Conservation (phyloP, 306 rosid genomes). For the Fagus sylvatica region DNA sequence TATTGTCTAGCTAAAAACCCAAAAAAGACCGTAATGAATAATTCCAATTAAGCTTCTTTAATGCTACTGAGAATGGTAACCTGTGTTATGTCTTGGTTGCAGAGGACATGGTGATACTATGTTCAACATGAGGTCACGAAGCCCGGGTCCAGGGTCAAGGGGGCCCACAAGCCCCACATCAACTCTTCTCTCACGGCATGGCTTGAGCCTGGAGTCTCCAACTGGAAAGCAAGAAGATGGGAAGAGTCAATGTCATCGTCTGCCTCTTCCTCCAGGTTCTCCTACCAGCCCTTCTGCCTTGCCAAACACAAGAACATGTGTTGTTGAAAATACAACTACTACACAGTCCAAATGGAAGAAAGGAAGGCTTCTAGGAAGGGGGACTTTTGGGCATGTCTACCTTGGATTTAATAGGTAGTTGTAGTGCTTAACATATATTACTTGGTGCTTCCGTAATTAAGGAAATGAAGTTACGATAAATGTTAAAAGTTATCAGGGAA, state of each 20-base stretch:
- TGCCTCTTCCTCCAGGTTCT: slow-evolving; percentile 97
- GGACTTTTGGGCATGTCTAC: slow-evolving; percentile 96
- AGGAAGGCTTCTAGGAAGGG: slow-evolving; percentile 95
- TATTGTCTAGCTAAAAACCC: neutral
- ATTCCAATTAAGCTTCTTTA: slow-evolving; percentile 20
- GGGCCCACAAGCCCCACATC: slow-evolving; percentile 93
- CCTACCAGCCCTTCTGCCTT: slow-evolving; percentile 82
- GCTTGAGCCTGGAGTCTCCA: slow-evolving; percentile 66
- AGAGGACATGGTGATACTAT: slow-evolving; percentile 66
- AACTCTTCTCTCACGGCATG: slow-evolving; percentile 69
- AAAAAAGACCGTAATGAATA: neutral
- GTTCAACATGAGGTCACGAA: slow-evolving; percentile 53
- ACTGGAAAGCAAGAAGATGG: slow-evolving; percentile 77
- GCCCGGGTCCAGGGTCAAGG: slow-evolving; percentile 82
- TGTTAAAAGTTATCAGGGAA: too few relatives aligned
- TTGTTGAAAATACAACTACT: slow-evolving; percentile 35
- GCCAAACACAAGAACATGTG: slow-evolving; percentile 38
- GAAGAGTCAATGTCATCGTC: slow-evolving; percentile 68
- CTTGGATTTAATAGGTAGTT: slow-evolving; percentile 84
- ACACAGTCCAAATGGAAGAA: slow-evolving; percentile 77
- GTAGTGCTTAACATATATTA: neutral
- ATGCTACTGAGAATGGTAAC: slow-evolving; percentile 23
- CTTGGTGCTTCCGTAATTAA: neutral
- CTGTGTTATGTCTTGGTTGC: slow-evolving; percentile 31
- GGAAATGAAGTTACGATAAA: slow-evolving; percentile 6